phyloP scores from a whole-genome alignment of 352 stramenopile genomes.

The Globisporangium radiosum region DNA sequence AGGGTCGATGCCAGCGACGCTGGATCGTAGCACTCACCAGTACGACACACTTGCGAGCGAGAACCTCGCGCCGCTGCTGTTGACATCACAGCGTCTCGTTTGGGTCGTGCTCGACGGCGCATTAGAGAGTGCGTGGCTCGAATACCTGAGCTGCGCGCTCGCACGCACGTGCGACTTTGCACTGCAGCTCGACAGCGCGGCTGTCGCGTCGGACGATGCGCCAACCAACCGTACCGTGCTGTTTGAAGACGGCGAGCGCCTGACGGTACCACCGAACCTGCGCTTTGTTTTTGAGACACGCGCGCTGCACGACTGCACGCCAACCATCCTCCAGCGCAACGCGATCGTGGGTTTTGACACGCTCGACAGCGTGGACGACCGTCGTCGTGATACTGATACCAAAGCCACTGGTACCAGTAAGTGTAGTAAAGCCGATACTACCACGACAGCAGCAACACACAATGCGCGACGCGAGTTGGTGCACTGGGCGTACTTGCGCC shows the following conservation, averaged over 20 bases:
- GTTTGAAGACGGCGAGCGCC: constrained; percentile 42
- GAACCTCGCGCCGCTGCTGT: constrained; percentile 2
- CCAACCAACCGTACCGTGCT: constrained; percentile 8
- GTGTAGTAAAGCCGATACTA: background rate
- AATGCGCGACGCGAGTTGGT: constrained; percentile 2
- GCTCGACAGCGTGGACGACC: background rate
- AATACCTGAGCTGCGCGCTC: constrained; percentile 28
- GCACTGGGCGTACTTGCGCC: constrained; percentile 21
- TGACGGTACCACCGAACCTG: constrained; percentile 57
- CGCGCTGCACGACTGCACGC: constrained; percentile 26
- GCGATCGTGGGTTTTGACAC: constrained; percentile 19
- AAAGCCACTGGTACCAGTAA: background rate
- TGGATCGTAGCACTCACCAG: too few relatives aligned
- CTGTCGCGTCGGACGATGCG: too few relatives aligned
- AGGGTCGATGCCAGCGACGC: background rate
- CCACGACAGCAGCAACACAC: too few relatives aligned
- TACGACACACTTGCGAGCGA: too few relatives aligned
- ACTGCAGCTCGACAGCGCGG: background rate
- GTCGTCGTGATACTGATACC: background rate
- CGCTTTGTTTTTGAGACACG: constrained; percentile 57
- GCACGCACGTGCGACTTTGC: background rate
- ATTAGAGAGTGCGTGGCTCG: constrained; percentile 31
- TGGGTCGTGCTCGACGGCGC: constrained; percentile 44
- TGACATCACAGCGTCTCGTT: constrained; percentile 16
- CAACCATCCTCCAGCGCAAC: constrained; percentile 22